These are phyloP conservation scores for Salvia miltiorrhiza DNA, from an alignment of 257 asterid genomes.

Conservation along the genomic window DNA sequence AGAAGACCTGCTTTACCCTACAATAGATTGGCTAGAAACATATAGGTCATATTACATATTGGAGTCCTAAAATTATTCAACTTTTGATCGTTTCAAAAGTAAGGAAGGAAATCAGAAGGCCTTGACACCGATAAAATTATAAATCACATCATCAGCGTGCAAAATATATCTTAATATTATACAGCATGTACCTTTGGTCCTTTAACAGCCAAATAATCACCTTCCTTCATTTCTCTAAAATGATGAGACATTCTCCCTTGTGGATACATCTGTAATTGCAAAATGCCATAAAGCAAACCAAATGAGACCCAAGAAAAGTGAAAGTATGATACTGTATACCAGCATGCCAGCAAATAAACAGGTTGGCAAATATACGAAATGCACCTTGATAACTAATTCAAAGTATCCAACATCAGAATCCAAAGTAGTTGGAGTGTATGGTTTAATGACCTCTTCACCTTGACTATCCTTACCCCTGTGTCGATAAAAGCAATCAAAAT, in stretches of 20 bases:
- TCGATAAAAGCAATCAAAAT: not conserved
- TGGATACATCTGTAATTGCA: constrained; percentile 78
- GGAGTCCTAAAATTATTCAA: not conserved
- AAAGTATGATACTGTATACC: not conserved
- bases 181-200: constrained; percentile 83
- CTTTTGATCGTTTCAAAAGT: not conserved
- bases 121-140: not conserved
- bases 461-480: constrained; percentile 90
- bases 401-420: constrained; percentile 94
- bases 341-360: not conserved
- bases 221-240: constrained; percentile 87
- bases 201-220: constrained; percentile 84
- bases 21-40: not conserved
- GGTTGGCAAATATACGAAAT: not conserved
- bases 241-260: constrained; percentile 99
- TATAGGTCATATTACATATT: not conserved
- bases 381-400: constrained; percentile 93
- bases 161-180: not conserved
- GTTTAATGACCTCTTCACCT: constrained; percentile 96
- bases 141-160: not conserved
- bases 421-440: constrained; percentile 96
- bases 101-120: not conserved
- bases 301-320: constrained; percentile 9
- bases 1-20: constrained; percentile 1
- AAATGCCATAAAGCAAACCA: constrained; percentile 19